Conservation (phyloP, 179 eudicot species). For the Silene noctiflora region DNA sequence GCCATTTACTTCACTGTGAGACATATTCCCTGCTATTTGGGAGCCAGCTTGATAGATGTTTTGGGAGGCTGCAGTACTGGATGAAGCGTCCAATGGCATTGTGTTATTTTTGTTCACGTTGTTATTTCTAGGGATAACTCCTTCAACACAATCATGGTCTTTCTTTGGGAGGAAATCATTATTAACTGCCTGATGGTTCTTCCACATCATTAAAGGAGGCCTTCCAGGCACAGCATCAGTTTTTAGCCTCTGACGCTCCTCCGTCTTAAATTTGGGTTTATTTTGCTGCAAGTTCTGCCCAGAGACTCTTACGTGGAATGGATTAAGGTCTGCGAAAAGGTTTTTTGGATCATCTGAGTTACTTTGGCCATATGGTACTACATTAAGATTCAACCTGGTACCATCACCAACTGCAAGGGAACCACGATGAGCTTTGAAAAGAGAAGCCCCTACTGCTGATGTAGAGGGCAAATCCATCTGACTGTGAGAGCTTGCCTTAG, state of each 20-base stretch:
- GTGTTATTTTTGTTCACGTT: constrained; percentile 34
- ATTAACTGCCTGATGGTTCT: constrained; percentile 66
- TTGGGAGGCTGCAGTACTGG: constrained; percentile 38
- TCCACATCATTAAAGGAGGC: constrained; percentile 86
- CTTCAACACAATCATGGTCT: constrained; percentile 47
- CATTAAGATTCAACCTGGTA: constrained; percentile 75
- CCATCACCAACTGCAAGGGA: constrained; percentile 72
- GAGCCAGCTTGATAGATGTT: constrained; percentile 30
- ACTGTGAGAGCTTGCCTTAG: constrained; percentile 37
- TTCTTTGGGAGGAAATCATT: constrained; percentile 67
- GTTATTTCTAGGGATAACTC: constrained; percentile 39
- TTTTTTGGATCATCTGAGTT: constrained; percentile 61
- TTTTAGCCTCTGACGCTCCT: constrained; percentile 49
- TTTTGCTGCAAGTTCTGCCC: constrained; percentile 57
- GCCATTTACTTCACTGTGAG: constrained; percentile 26
- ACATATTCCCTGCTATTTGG: constrained; percentile 27
- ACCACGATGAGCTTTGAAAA: constrained; percentile 78
- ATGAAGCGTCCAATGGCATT: constrained; percentile 46
- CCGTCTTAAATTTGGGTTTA: constrained; percentile 45
- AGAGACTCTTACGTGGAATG: constrained; percentile 72
- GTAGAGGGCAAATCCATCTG: constrained; percentile 59
- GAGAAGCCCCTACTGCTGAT: constrained; percentile 64
- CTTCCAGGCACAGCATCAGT: constrained; percentile 53
- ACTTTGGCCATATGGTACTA: constrained; percentile 66
- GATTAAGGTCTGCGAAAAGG: constrained; percentile 95